Percentiles rank a stretch among this genome's conserved stretches.
Evolutionary conservation across 75 land plant genomes (phyloP).

Genomic region (Picea sitchensis): DNA sequence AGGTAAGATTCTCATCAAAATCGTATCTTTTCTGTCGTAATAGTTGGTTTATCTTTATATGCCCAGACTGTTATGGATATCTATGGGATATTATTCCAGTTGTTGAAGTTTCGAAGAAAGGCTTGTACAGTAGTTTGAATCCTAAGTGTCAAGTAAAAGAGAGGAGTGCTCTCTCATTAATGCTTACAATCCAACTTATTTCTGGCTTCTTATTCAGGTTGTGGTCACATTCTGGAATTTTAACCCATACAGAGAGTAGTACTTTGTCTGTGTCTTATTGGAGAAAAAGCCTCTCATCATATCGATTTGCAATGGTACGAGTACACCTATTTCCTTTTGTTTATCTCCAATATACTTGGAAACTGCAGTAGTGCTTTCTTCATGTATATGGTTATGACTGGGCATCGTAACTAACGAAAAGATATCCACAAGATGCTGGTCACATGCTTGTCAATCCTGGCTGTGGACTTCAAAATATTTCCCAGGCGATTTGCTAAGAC

Average conservation of each 20-base stretch:
- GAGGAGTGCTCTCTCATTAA: not conserved
- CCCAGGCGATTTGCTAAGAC: slow-evolving; percentile 96
- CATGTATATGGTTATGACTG: not conserved
- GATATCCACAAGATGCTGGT: slow-evolving; percentile 63
- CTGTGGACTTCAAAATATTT: slow-evolving; percentile 91
- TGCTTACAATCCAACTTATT: not conserved
- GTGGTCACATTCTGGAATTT: not conserved
- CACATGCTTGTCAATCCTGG: slow-evolving; percentile 90
- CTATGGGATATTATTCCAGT: not conserved
- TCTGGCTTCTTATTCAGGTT: slow-evolving; percentile 2
- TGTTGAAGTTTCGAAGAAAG: not conserved
- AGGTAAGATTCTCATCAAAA: not conserved
- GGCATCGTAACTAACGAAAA: not conserved
- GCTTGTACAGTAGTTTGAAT: not conserved
- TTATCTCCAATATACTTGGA: not conserved
- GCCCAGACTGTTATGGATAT: not conserved
- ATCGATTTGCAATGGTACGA: slow-evolving; percentile 67
- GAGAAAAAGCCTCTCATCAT: slow-evolving; percentile 53
- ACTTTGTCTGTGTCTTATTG: slow-evolving; percentile 5
- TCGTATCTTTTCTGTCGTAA: not conserved
- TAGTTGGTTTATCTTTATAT: not conserved
- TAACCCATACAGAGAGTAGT: not conserved
- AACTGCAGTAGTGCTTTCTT: not conserved
- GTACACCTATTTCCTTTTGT: slow-evolving; percentile 4
- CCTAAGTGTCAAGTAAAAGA: not conserved